A percentile compares a stretch with the other conserved stretches of the same genome.
Conservation (phyloP, 2,329 filamentous ascomycete species). For the Ceratocystis destructans region DNA sequence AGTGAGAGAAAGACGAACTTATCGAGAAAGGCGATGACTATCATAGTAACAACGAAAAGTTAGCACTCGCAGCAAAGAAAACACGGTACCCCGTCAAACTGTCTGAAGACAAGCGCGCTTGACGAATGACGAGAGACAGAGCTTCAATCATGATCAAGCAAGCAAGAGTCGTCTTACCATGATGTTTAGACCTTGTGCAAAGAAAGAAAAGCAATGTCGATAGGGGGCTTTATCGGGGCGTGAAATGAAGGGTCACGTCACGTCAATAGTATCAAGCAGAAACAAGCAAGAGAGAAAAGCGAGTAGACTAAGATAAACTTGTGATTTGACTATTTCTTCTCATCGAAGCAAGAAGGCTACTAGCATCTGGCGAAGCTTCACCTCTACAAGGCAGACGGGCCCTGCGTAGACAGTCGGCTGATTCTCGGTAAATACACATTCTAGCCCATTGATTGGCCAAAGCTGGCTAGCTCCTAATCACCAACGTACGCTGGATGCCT, state of each 20-base stretch:
- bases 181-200: slow-evolving; percentile 4
- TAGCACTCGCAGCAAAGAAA: slow-evolving; percentile 23
- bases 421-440: slow-evolving; percentile 8
- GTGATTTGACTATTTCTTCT: background rate
- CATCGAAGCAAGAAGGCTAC: slow-evolving; percentile 9
- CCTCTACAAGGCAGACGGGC: slow-evolving; percentile 15
- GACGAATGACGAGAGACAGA: background rate
- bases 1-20: slow-evolving; percentile 45
- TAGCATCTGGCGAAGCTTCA: slow-evolving; percentile 10
- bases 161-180: slow-evolving; percentile 9
- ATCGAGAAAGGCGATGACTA: slow-evolving; percentile 89
- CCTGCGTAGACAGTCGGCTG: slow-evolving; percentile 20
- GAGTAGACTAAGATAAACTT: background rate
- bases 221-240: no score
- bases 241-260: background rate
- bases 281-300: background rate
- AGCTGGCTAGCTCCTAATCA: slow-evolving; percentile 10
- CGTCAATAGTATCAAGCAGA: background rate
- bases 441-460: slow-evolving; percentile 14
- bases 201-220: background rate
- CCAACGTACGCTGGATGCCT: slow-evolving; percentile 18
- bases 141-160: background rate
- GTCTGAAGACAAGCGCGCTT: background rate
- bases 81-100: background rate
- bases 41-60: slow-evolving; percentile 22